phyloP scores from a whole-genome alignment of 371 early-diverging fungal genomes.

The Mortierella sp. region DNA sequence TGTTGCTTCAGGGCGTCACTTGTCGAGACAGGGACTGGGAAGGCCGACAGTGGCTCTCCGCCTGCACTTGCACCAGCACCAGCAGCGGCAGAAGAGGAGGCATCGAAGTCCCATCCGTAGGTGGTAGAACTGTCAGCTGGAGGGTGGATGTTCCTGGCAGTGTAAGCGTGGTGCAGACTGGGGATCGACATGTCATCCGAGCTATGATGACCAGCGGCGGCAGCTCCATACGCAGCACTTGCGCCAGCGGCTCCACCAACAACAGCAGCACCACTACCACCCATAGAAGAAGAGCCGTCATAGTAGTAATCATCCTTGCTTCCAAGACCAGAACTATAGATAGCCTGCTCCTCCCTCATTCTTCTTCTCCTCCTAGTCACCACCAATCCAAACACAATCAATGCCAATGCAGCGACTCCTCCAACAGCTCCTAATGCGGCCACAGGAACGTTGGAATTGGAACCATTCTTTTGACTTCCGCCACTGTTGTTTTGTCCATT shows the following conservation, averaged over 20 bases:
- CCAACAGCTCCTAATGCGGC: constrained; percentile 44
- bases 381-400: constrained; percentile 58
- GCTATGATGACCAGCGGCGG: constrained; percentile 8
- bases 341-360: constrained; percentile 25
- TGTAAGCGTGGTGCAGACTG: constrained; percentile 15
- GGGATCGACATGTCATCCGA: constrained; percentile 22
- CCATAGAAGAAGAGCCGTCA: neutral
- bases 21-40: constrained; percentile 42
- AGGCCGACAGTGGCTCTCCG: constrained; percentile 8
- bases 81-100: constrained; percentile 15
- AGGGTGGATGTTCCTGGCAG: neutral
- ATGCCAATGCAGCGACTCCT: constrained; percentile 45
- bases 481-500: constrained; percentile 12
- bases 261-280: neutral
- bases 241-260: neutral
- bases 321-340: neutral
- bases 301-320: constrained; percentile 5
- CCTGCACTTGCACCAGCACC: neutral
- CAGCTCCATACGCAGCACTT: neutral
- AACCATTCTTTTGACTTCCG: constrained; percentile 4
- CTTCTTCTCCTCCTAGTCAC: constrained; percentile 41
- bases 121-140: neutral
- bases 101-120: neutral
- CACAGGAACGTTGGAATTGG: constrained; percentile 33
- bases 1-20: constrained; percentile 41